Base-by-base conservation (phyloP, 345 rosid species). In the Mallotus nudiflorus region DNA sequence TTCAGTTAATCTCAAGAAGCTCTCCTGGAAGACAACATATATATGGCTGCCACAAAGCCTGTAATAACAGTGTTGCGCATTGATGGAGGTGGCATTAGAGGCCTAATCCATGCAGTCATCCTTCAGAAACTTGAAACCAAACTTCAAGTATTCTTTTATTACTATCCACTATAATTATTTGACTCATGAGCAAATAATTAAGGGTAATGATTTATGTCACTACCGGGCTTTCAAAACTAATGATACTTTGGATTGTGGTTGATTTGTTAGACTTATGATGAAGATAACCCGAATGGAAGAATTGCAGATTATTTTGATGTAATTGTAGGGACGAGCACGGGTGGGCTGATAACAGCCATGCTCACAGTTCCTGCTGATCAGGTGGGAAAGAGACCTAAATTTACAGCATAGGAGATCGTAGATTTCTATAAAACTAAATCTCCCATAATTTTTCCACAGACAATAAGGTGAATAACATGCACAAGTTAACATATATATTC, bases 1-100 rank as follows among this genome's bases (percentile, higher is more conserved):
- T 33, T 33, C n/a, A n/a, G n/a, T n/a, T 33, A 2, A 33, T 33
- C 37, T 33, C 37, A 33, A 33, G 6, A 33, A 33, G 37, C 37
- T 33, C 37, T 33, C 37, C 6, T 33, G 37, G n/a, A 33, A 33
- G 37, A 33, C 6, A 33, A 33, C n/a, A n/a, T 33, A 33, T 33
- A 33, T 33, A 33, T 33, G 37, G 37, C 37, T 6, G 37, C 3
- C 37, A 33, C 3, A 33, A 6, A 33, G 6, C 37, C 37, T 6
- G 37, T 42, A 12, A 45, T 64, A 15, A 77, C 77, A 3, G 70
- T 77, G 6, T 62, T 75, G 14, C 58, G 79, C 70, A 69, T 75
- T 2, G 75, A 75, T 58, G 79, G 79, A 65, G 79, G 79, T 40
- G 81, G 81, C 45, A 51, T 77, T 20, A 29, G 67, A 15, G 77